phyloP scores from a whole-genome alignment of 2,329 filamentous ascomycete species.

The Penicillium sp. region DNA sequence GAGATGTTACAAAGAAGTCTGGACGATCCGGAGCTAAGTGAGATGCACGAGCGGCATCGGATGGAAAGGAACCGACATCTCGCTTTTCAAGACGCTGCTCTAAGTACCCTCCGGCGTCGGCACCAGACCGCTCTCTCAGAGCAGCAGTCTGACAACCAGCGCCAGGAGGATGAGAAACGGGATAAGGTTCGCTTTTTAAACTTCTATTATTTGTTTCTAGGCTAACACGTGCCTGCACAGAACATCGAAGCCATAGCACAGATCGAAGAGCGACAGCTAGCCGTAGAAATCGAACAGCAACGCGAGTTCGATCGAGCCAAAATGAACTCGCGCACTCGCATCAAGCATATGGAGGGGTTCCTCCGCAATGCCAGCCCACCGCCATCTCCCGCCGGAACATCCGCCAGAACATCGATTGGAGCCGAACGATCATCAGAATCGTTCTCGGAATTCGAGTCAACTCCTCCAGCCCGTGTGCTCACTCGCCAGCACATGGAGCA shows the following conservation, averaged over 20 bases:
- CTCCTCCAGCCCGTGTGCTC: conserved; percentile 33
- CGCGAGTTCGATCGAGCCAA: conserved; percentile 47
- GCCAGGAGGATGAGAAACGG: conserved; percentile 35
- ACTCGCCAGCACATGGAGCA: conserved; percentile 45
- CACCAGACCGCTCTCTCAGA: conserved; percentile 34
- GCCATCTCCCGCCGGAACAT: conserved; percentile 21
- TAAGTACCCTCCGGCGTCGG: conserved; percentile 29
- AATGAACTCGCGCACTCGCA: conserved; percentile 42
- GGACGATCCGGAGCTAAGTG: conserved; percentile 30
- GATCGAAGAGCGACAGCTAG: conserved; percentile 46
- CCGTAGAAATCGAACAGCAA: conserved; percentile 45
- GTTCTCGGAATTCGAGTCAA: conserved; percentile 19
- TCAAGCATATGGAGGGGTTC: conserved; percentile 50
- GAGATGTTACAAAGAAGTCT: conserved; percentile 36
- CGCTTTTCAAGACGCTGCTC: conserved; percentile 33
- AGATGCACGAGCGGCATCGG: conserved; percentile 33
- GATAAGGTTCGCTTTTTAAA: conserved; percentile 33
- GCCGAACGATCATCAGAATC: conserved; percentile 20
- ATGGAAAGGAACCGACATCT: conserved; percentile 32
- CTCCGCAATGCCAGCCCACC: conserved; percentile 42
- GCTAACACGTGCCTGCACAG: conserved; percentile 21
- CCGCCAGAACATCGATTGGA: background rate
- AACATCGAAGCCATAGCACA: conserved; percentile 35
- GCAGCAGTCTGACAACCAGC: conserved; percentile 30
- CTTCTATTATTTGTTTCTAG: background rate